Evolutionary conservation across 179 eudicot genomes (phyloP).

Genomic region (Corrigiola litoralis): DNA sequence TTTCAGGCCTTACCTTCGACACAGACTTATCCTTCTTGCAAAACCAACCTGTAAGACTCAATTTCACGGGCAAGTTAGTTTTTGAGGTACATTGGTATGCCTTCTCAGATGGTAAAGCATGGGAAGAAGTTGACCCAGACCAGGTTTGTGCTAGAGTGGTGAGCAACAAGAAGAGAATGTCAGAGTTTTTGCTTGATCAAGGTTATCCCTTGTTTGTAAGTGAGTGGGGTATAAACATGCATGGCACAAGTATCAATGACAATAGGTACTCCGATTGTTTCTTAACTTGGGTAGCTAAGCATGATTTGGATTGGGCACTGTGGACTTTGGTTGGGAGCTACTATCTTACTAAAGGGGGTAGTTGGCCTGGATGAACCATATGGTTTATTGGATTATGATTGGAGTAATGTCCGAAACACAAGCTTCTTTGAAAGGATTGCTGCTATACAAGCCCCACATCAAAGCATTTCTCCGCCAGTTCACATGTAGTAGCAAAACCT

Average conservation of each 20-base stretch:
- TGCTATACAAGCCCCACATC: conserved; percentile 61
- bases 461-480: conserved; percentile 44
- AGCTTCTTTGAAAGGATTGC: conserved; percentile 54
- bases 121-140: conserved; percentile 59
- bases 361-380: conserved; percentile 52
- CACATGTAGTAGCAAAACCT: not conserved
- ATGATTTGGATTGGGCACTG: conserved; percentile 77
- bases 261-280: conserved; percentile 76
- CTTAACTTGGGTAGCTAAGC: conserved; percentile 57
- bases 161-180: conserved; percentile 28
- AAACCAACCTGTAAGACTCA: conserved; percentile 30
- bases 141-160: conserved; percentile 50
- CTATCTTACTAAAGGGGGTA: conserved; percentile 53
- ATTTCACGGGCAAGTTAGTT: conserved; percentile 50
- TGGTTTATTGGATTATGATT: conserved; percentile 53
- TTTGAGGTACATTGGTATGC: conserved; percentile 85
- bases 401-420: conserved; percentile 48
- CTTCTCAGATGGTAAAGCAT: conserved; percentile 45
- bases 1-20: conserved; percentile 73
- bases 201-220: conserved; percentile 86
- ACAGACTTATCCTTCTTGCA: conserved; percentile 56
- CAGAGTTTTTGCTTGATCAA: conserved; percentile 48
- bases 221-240: conserved; percentile 75
- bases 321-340: conserved; percentile 84
- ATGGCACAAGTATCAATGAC: conserved; percentile 58